Evolutionary conservation across 2,329 filamentous ascomycete genomes (phyloP).

Genomic region (Beauveria rudraprayagi): DNA sequence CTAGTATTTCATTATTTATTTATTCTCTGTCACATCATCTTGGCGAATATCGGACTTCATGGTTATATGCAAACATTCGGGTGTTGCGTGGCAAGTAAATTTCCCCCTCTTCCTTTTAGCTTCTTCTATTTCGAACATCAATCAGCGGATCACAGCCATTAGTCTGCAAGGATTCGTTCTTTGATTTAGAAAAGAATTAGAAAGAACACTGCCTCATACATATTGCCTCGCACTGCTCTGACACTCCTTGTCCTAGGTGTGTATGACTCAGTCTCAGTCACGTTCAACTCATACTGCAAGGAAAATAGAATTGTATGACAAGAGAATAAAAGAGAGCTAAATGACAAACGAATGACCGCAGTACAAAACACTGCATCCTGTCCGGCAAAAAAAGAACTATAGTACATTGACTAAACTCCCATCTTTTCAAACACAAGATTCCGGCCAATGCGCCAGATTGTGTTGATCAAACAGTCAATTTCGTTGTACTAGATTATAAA

Average conservation of each 20-base stretch:
- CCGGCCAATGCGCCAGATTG: background rate
- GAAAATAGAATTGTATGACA: background rate
- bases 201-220: background rate
- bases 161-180: background rate
- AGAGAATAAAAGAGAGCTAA: slow-evolving; percentile 4
- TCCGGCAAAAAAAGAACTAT: background rate
- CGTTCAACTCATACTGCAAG: background rate
- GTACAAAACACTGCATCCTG: slow-evolving; percentile 6
- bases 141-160: background rate
- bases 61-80: background rate
- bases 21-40: background rate
- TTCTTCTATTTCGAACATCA: background rate
- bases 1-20: background rate
- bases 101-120: background rate
- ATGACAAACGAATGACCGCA: slow-evolving; percentile 6
- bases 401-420: slow-evolving; percentile 8
- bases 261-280: background rate
- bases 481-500: slow-evolving; percentile 13
- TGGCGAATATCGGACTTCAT: background rate
- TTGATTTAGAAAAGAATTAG: background rate
- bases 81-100: background rate
- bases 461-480: slow-evolving; percentile 10
- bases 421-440: background rate
- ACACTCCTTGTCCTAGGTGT: background rate
- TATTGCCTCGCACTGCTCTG: background rate